Conservation (phyloP, 352 stramenopile species). For the Pythium utonaiense region DNA sequence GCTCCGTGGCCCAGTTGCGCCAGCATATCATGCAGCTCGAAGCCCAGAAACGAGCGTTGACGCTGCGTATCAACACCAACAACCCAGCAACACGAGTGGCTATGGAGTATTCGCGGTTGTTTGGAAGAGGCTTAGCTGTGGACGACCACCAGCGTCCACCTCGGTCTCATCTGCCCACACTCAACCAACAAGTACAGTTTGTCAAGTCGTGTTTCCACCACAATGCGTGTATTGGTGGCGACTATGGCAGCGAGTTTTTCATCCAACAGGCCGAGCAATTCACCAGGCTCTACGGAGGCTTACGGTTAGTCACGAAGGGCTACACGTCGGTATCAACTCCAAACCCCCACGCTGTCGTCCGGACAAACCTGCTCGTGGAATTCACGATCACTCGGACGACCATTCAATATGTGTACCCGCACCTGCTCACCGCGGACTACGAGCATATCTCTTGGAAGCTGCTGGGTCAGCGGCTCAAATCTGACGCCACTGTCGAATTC, state of each 20-base stretch:
- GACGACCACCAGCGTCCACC: background rate
- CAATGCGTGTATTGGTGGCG: background rate
- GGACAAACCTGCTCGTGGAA: background rate
- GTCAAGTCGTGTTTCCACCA: background rate
- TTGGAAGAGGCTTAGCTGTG: background rate
- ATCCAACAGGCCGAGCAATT: background rate
- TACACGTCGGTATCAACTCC: background rate
- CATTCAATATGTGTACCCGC: background rate
- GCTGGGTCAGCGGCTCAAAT: background rate
- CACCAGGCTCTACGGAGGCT: background rate
- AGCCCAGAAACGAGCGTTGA: background rate
- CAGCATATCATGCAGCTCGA: constrained; percentile 2
- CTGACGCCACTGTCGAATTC: background rate
- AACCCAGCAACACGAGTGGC: background rate
- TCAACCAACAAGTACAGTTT: background rate
- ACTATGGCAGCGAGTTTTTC: background rate
- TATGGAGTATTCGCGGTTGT: constrained; percentile 7
- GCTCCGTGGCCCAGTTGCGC: background rate
- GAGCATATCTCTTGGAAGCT: background rate
- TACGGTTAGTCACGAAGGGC: background rate
- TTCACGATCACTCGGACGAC: background rate
- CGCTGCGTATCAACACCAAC: background rate
- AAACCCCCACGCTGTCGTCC: background rate
- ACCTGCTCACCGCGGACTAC: background rate
- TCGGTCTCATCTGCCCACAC: background rate